A percentile compares a stretch with the other conserved stretches of the same genome.
Conservation (phyloP, 257 asterid species). For the Rhazya stricta region DNA sequence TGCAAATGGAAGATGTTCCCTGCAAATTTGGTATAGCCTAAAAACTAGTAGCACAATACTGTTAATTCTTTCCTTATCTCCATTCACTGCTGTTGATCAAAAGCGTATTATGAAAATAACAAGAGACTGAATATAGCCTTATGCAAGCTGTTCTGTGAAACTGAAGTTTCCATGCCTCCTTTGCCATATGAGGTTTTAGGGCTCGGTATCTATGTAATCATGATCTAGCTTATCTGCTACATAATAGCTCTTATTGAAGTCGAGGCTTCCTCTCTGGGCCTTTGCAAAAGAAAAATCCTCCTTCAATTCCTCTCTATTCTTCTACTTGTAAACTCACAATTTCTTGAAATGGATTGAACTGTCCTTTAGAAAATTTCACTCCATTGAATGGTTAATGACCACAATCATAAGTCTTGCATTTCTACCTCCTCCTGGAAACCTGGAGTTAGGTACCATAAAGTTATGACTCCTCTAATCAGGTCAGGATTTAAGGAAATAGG, state of each 20-base stretch:
- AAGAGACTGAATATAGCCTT: background rate
- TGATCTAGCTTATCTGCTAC: background rate
- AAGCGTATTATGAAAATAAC: background rate
- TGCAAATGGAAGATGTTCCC: constrained; percentile 49
- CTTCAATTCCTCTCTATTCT: background rate
- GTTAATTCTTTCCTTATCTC: constrained; percentile 4
- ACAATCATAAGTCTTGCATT: background rate
- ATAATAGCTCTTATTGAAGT: background rate
- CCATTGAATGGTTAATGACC: no score
- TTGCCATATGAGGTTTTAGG: background rate
- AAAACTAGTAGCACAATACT: constrained; percentile 9
- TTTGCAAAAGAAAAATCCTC: background rate
- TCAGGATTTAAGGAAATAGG: background rate
- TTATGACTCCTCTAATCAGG: background rate
- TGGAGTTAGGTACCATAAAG: background rate
- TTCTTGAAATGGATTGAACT: background rate
- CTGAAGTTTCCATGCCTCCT: background rate
- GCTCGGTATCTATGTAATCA: background rate
- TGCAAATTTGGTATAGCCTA: constrained; percentile 45
- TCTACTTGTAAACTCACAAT: background rate
- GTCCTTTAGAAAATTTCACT: background rate
- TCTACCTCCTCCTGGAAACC: background rate
- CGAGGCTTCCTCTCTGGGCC: background rate
- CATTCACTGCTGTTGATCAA: constrained; percentile 9
- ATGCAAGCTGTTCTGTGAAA: background rate